Base-by-base conservation (phyloP, 2,329 filamentous ascomycete genomes). In the Hypoxylon sp. region DNA sequence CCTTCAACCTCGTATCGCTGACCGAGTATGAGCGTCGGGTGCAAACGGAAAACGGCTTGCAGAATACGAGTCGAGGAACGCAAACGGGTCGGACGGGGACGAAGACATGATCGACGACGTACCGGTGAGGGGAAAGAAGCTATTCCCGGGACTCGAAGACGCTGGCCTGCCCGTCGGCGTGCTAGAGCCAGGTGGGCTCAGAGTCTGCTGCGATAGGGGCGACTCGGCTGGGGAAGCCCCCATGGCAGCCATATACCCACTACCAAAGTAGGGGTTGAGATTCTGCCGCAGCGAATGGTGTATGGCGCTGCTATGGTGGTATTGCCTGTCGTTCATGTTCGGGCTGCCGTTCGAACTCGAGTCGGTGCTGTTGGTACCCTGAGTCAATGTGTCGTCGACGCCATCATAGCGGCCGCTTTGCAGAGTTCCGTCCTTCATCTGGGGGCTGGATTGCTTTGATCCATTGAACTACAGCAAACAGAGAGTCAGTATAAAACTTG, bases 381-480 rank as follows among this genome's bases (percentile, higher is more conserved):
- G 69, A 10, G 65, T 67, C 23, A 62, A 57, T 56, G 74, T 62
- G 26, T 71, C 73, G 41, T 79, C 78, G 31, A 68, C 67, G 11
- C 78, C 77, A 55, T 83, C 80, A 51, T 73, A 78, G 55, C 78
- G 77, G 18, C 76, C 77, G 53, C 65, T 74, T 46, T 70, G 73
- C 35, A 81, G 57, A 10, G 78, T 78, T 35, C 78, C 82, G 48
- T 84, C 82, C 65, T 77, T 81, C 50, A 79, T 69, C 49, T 78
- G 75, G 26, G 83, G 79, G 55, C 78, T 82, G 37, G 78, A 77
- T 68, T 83, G 83, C 70, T 85, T 85, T 15, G 84, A 85, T 63
- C 84, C 83, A 49, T 73, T 73, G 79, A 87, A 88, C 85, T 88
- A 72, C 53, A 73, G 64, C 65, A 52, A 61, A 37, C 35, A 43